A percentile compares a stretch with the other conserved stretches of the same genome.
Evolutionary conservation across 768 basidiomycete species (phyloP).

Genomic region (Russula abietina): DNA sequence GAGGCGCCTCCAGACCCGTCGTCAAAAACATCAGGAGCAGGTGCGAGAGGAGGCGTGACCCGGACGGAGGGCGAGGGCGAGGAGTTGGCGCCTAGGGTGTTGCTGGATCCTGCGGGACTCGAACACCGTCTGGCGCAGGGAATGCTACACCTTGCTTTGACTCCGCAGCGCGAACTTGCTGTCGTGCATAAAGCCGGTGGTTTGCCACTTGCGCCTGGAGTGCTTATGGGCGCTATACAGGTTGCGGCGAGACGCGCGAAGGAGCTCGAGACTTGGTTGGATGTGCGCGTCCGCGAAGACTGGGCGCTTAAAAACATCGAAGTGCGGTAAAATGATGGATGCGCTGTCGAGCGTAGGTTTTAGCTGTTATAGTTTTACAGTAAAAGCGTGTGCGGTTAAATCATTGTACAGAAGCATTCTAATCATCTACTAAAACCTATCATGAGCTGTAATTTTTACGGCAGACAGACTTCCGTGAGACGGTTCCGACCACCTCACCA

Average conservation of each 20-base stretch:
- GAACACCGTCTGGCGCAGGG: conserved; percentile 71
- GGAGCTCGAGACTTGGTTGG: conserved; percentile 61
- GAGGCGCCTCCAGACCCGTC: not conserved
- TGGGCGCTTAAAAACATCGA: conserved; percentile 64
- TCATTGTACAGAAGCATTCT: not conserved
- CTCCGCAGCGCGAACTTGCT: conserved; percentile 87
- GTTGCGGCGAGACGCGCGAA: conserved; percentile 66
- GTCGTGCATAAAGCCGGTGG: conserved; percentile 92
- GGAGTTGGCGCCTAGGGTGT: conserved; percentile 24
- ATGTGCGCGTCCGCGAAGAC: conserved; percentile 58
- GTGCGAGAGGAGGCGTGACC: not conserved
- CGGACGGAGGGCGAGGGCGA: no score
- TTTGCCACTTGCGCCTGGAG: conserved; percentile 69
- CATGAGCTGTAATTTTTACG: no score
- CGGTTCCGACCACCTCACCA: no score
- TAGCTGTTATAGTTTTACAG: not conserved
- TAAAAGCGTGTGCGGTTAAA: not conserved
- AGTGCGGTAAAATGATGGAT: conserved; percentile 31
- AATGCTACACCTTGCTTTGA: conserved; percentile 70
- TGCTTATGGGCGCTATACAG: conserved; percentile 64
- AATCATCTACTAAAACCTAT: no score
- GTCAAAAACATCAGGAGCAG: not conserved
- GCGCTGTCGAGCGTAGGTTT: not conserved
- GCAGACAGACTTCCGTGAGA: not conserved
- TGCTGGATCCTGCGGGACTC: conserved; percentile 81